These are phyloP conservation scores for Penicillium soppii DNA, from an alignment of 495 filamentous ascomycete species.

Conservation along the genomic window DNA sequence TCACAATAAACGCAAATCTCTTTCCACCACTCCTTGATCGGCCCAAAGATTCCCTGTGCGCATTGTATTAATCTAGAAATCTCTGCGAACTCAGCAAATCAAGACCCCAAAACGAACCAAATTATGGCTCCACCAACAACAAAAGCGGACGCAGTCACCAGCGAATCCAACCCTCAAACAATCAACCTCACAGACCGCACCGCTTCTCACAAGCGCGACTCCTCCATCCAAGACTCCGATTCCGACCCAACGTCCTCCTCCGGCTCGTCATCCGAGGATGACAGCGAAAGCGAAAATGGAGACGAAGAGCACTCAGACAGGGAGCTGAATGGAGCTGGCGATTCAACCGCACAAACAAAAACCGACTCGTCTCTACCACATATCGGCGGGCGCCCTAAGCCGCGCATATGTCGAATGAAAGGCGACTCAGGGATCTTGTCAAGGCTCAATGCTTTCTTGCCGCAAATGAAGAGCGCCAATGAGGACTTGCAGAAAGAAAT, in stretches of 20 bases:
- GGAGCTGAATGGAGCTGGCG: neutral
- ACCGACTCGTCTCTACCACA: slow-evolving; percentile 22
- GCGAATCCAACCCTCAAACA: neutral
- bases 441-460: slow-evolving; percentile 45
- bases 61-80: neutral
- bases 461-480: slow-evolving; percentile 49
- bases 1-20: neutral
- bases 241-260: slow-evolving; percentile 44
- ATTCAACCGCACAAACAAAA: neutral
- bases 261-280: slow-evolving; percentile 27
- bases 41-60: neutral
- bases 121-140: neutral
- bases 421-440: slow-evolving; percentile 33
- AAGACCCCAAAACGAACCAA: neutral
- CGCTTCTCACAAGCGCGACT: neutral
- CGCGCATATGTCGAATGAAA: slow-evolving; percentile 32
- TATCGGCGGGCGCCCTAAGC: slow-evolving; percentile 36
- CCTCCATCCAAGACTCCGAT: slow-evolving; percentile 11
- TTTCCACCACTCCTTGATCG: neutral
- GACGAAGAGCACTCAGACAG: slow-evolving; percentile 16
- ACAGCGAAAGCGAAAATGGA: slow-evolving; percentile 27
- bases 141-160: neutral
- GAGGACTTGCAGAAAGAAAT: slow-evolving; percentile 44
- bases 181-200: slow-evolving; percentile 15
- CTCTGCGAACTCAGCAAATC: neutral